Percentiles rank a stretch among this genome's conserved stretches.
Evolutionary conservation across 345 rosid genomes (phyloP).

Genomic region (Theobroma cacao): DNA sequence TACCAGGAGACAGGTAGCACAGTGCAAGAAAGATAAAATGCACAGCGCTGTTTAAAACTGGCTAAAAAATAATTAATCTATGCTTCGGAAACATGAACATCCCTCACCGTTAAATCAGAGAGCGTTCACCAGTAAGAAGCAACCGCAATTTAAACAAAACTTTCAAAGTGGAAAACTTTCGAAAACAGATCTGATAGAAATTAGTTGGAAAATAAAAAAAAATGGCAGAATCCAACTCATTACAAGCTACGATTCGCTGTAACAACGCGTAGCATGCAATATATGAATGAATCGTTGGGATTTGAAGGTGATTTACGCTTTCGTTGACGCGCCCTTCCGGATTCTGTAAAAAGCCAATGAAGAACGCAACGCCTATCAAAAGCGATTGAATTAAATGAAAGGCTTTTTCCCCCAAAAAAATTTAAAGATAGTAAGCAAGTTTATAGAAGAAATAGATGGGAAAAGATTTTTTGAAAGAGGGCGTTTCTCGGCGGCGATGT

Average conservation of each 20-base stretch:
- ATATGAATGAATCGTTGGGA: neutral
- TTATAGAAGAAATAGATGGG: neutral
- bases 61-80: constrained; percentile 13
- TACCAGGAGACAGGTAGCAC: constrained; percentile 55
- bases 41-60: constrained; percentile 44
- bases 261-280: neutral
- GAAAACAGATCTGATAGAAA: neutral
- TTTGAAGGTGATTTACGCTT: constrained; percentile 39
- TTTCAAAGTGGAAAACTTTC: neutral
- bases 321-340: constrained; percentile 48
- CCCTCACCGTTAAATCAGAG: constrained; percentile 11
- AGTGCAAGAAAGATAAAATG: neutral
- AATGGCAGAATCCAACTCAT: constrained; percentile 21
- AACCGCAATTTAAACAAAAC: neutral
- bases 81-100: constrained; percentile 53
- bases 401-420: neutral
- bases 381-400: constrained; percentile 18
- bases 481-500: neutral
- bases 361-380: constrained; percentile 57
- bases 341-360: constrained; percentile 18
- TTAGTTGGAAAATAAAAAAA: neutral
- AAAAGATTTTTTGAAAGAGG: too few species aligned
- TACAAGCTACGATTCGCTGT: constrained; percentile 7
- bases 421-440: neutral
- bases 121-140: constrained; percentile 50